Percentiles rank a stretch among this genome's conserved stretches.
phyloP scores from a whole-genome alignment of 352 stramenopile species.

The Pythium utonaiense region DNA sequence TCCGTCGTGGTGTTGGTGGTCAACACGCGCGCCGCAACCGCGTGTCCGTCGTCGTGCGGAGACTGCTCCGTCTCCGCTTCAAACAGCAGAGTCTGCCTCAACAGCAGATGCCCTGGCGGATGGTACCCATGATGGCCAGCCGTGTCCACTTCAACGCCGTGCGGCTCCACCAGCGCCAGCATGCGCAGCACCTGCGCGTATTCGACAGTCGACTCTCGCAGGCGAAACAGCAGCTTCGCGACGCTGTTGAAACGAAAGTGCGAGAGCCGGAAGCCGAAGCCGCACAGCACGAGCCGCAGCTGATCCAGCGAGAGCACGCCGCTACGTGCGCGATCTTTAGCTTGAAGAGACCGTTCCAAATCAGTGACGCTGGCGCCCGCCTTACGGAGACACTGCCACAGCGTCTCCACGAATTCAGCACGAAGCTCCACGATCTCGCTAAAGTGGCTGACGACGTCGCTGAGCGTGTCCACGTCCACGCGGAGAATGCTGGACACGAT shows the following conservation, averaged over 20 bases:
- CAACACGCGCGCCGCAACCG: not conserved
- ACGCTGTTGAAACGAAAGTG: slow-evolving; percentile 64
- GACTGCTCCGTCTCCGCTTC: not conserved
- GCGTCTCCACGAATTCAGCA: slow-evolving; percentile 38
- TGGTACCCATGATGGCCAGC: not conserved
- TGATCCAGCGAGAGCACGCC: slow-evolving; percentile 44
- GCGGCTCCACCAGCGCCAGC: slow-evolving; percentile 26
- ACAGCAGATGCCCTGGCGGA: slow-evolving; percentile 13
- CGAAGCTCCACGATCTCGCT: slow-evolving; percentile 53
- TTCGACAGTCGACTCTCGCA: slow-evolving; percentile 38
- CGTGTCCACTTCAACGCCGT: slow-evolving; percentile 1
- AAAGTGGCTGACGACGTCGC: slow-evolving; percentile 59
- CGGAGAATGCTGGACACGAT: slow-evolving; percentile 50
- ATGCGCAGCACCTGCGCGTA: slow-evolving; percentile 45
- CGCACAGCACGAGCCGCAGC: slow-evolving; percentile 33
- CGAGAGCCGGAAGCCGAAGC: slow-evolving; percentile 46
- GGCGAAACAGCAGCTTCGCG: slow-evolving; percentile 44
- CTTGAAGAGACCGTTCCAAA: slow-evolving; percentile 29
- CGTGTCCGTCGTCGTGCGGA: too few species aligned
- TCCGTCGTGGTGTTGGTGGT: not conserved
- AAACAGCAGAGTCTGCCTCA: slow-evolving; percentile 14
- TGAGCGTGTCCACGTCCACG: slow-evolving; percentile 48
- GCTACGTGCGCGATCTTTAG: slow-evolving; percentile 18
- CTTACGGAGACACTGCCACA: slow-evolving; percentile 28
- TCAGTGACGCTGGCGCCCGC: slow-evolving; percentile 26